A percentile compares a stretch with the other conserved stretches of the same genome.
Conservation (phyloP, 2,329 filamentous ascomycete genomes). For the Cadophora luteo-olivacea region DNA sequence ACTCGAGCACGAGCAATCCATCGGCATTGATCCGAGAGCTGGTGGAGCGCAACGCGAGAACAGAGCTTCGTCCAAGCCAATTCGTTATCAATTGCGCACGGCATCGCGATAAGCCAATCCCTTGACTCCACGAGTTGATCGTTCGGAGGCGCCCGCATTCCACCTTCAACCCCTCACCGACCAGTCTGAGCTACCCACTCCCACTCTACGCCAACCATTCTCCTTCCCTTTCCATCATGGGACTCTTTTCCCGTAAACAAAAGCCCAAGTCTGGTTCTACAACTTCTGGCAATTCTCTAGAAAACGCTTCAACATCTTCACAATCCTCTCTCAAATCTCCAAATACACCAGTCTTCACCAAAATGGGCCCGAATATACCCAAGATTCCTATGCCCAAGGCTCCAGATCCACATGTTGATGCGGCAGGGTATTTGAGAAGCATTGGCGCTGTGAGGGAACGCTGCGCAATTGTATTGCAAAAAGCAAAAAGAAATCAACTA, state of each 20-base stretch:
- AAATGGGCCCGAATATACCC: slow-evolving; percentile 58
- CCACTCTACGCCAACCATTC: slow-evolving; percentile 1
- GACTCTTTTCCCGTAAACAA: slow-evolving; percentile 43
- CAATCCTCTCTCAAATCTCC: slow-evolving; percentile 42
- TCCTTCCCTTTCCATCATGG: slow-evolving; percentile 34
- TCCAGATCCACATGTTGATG: slow-evolving; percentile 87
- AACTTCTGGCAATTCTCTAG: slow-evolving; percentile 36
- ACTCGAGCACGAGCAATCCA: not conserved
- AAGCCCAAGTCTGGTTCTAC: slow-evolving; percentile 33
- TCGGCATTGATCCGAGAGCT: not conserved
- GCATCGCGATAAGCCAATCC: slow-evolving; percentile 14
- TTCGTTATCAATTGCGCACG: slow-evolving; percentile 8
- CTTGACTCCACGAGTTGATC: slow-evolving; percentile 10
- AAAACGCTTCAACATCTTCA: slow-evolving; percentile 39
- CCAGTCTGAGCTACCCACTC: slow-evolving; percentile 1
- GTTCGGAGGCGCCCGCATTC: slow-evolving; percentile 11
- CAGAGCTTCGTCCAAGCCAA: not conserved
- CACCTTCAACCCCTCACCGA: not conserved
- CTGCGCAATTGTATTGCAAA: slow-evolving; percentile 65
- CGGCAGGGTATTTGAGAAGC: slow-evolving; percentile 88
- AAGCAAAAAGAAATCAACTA: slow-evolving; percentile 71
- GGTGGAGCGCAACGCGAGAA: slow-evolving; percentile 1
- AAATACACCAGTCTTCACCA: slow-evolving; percentile 38
- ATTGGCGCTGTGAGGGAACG: slow-evolving; percentile 84
- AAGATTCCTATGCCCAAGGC: slow-evolving; percentile 83